Conservation (phyloP, 176 grass and related monocot species). For the Olyra latifolia region DNA sequence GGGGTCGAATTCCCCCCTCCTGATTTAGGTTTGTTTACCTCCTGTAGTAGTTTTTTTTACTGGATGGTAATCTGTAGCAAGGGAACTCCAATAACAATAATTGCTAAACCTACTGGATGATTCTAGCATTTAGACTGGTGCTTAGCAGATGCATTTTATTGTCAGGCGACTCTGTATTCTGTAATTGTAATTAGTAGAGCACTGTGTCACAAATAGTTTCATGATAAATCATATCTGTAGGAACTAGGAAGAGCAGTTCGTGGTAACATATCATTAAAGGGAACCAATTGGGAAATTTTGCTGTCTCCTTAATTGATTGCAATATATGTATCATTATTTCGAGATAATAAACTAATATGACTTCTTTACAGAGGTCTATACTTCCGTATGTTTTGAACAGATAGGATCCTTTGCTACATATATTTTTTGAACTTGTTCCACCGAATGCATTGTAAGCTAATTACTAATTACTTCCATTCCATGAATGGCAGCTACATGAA, state of each 20-base stretch:
- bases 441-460: background rate
- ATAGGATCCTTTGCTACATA: constrained; percentile 2
- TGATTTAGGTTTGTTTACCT: background rate
- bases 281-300: background rate
- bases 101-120: background rate
- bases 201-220: background rate
- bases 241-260: background rate
- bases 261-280: background rate
- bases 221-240: background rate
- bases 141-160: background rate
- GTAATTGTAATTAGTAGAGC: background rate
- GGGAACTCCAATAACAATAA: background rate
- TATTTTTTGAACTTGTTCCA: constrained; percentile 9
- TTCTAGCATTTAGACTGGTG: background rate
- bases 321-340: background rate
- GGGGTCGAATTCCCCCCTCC: background rate
- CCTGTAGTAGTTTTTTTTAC: background rate
- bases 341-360: background rate
- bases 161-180: background rate
- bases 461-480: constrained; percentile 16
- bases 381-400: background rate
- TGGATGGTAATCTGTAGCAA: background rate
- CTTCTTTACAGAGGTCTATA: background rate
- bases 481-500: constrained; percentile 87
- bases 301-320: background rate